These are phyloP conservation scores for Aureococcus anophagefferens DNA, from an alignment of 108 stramenopile genomes.

Conservation along the genomic window DNA sequence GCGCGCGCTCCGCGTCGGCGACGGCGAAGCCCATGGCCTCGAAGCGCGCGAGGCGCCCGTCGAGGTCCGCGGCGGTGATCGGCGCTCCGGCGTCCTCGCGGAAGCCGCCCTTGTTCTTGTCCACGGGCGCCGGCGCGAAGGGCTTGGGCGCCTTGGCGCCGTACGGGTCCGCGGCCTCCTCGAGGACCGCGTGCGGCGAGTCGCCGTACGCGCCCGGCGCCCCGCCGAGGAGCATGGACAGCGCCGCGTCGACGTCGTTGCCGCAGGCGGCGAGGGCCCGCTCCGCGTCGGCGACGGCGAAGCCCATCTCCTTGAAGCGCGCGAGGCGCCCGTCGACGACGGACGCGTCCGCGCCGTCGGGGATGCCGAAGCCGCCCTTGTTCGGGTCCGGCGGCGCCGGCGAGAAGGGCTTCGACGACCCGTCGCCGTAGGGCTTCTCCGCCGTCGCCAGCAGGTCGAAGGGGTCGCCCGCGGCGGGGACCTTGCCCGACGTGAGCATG, in stretches of 20 bases:
- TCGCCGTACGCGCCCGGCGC: too few species aligned
- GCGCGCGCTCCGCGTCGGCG: not conserved
- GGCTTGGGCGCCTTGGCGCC: not conserved
- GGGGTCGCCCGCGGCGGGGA: not conserved
- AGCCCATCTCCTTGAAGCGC: too few species aligned
- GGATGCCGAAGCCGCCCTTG: not conserved
- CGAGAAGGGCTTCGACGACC: not conserved
- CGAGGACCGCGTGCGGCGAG: too few species aligned
- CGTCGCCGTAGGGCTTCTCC: not conserved
- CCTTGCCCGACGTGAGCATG: not conserved
- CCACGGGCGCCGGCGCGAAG: not conserved
- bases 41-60: not conserved
- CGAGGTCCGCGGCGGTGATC: not conserved
- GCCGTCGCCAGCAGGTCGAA: not conserved
- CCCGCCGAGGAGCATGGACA: too few species aligned
- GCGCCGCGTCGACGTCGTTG: too few species aligned
- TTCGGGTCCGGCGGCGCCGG: too few species aligned
- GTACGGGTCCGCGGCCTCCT: too few species aligned
- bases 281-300: too few species aligned
- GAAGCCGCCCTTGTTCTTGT: not conserved
- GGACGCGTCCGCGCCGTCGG: not conserved
- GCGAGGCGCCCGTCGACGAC: too few species aligned
- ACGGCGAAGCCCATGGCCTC: not conserved
- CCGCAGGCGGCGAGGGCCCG: too few species aligned
- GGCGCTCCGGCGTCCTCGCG: not conserved